Base-by-base conservation (phyloP, 768 basidiomycete genomes). In the Phylloporus arenicola region DNA sequence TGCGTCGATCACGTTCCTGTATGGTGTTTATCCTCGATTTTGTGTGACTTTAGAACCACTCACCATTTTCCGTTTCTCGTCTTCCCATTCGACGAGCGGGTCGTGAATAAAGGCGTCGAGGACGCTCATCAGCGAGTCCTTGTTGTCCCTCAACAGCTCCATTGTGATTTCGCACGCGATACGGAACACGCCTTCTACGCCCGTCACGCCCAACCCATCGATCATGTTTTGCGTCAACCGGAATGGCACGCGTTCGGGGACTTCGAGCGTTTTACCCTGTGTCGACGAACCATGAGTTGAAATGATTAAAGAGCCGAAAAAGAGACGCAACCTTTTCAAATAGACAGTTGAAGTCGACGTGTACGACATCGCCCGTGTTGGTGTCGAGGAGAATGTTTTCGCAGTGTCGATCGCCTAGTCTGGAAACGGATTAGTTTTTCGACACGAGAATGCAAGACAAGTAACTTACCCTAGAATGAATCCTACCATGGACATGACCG, bases 401-500 rank as follows among this genome's bases (percentile, higher is more conserved):
- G 59, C 86, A 83, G 64, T 99, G 96, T 35, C 96, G 79, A 68
- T 99, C 96, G 12, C 96, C 96, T n/a, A 99, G 75, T n/a, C 94
- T 95, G 16, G 3, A 13, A n/a, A 6, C 14, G 16, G 16, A 35
- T 35, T n/a, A 9, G 31, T 37, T 9, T 19, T 19, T 13, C 11
- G 3, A 11, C 13, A 16, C 19, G 5, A 11, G 43, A 7, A 24
- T 22, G 14, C 6, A 9, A 16, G 2, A 33, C 7, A 16, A 16
- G 42, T 17, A 4, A 13, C 22, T 41, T 56, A 95, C 92, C 95
- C 95, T 12, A 98, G 74, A 38, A 99, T 92, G 60, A 89, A 95
- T 11, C 96, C 96, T 19, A 98, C 89, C 89, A 99, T 98, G 1
- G 89, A 96, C 86, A 96, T 98, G 47, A 98, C 96, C 0, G 95